These are phyloP conservation scores for Xylogone sp. DNA, from an alignment of 2,329 filamentous ascomycete species.

Conservation along the genomic window DNA sequence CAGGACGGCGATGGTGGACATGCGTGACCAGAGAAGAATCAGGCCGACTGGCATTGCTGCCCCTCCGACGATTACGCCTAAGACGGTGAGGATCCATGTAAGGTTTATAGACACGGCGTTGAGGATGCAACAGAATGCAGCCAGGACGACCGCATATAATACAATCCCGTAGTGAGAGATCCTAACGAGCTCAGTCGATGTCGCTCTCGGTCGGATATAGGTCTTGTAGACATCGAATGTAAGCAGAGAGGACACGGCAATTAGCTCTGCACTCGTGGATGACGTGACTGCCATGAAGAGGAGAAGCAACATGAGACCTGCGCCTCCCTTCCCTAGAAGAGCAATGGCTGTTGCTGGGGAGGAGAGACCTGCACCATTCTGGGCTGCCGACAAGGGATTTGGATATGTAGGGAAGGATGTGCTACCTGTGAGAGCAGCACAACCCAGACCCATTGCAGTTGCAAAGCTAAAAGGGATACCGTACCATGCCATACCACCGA, in stretches of 20 bases:
- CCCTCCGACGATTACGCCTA: slow-evolving; percentile 37
- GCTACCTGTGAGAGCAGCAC: slow-evolving; percentile 26
- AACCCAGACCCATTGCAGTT: slow-evolving; percentile 32
- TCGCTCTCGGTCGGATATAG: slow-evolving; percentile 31
- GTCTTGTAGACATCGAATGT: slow-evolving; percentile 38
- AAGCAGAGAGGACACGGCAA: slow-evolving; percentile 34
- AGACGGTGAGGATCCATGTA: slow-evolving; percentile 35
- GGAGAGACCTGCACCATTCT: slow-evolving; percentile 29
- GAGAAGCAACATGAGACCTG: slow-evolving; percentile 33
- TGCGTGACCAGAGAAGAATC: slow-evolving; percentile 34
- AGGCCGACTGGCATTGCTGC: slow-evolving; percentile 33
- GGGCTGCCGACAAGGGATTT: slow-evolving; percentile 23
- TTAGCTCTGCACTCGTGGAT: slow-evolving; percentile 39
- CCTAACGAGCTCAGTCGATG: slow-evolving; percentile 26
- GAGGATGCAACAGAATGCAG: slow-evolving; percentile 31
- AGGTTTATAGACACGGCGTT: slow-evolving; percentile 33
- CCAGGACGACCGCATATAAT: slow-evolving; percentile 29
- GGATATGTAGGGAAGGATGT: slow-evolving; percentile 29
- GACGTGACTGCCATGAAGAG: slow-evolving; percentile 45
- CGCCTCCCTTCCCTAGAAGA: slow-evolving; percentile 32
- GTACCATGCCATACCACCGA: slow-evolving; percentile 37
- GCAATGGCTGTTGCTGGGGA: slow-evolving; percentile 30
- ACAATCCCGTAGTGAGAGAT: slow-evolving; percentile 32
- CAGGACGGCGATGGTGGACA: slow-evolving; percentile 33
- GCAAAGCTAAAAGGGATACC: slow-evolving; percentile 34